Evolutionary conservation across 2,329 filamentous ascomycete genomes (phyloP), one percentile per base, ranked within the genome.

Genomic region (Cercospora citrullina): DNA sequence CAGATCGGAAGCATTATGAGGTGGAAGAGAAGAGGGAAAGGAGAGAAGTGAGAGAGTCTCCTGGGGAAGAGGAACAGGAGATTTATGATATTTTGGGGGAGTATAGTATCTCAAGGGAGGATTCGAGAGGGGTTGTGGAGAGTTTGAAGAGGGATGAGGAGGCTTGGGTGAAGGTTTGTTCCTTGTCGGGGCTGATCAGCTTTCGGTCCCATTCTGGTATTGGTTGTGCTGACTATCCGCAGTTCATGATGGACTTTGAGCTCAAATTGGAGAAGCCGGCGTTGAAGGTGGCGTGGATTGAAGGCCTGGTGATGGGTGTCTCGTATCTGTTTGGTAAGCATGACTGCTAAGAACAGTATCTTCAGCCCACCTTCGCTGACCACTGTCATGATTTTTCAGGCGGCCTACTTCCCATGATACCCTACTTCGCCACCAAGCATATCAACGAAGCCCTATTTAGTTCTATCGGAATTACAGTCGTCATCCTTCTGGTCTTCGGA

Each of bases 231-330:
- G 31, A 58, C 51, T 18, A 21, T 0, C 7, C 5, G n/a, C 26
- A 79, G 75, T 88, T 89, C 79, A 84, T 87, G 81, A 87, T 88
- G 83, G 84, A 87, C 74, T 86, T 89, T 77, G 83, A 85, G 71
- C 80, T 86, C 63, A 80, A 80, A 69, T 80, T 86, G 53, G 80
- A 83, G 68, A 80, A 83, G 65, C 80, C 81, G 3, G 68, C 71
- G 6, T 72, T 80, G 76, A 70, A 79, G 79, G 75, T 80, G 78
- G 86, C 73, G 76, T 84, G 77, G 77, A 78, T 87, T 39, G 81
- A 80, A 58, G 81, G 80, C 1, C 66, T 81, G 14, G 80, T 80
- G 5, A 81, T 81, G 73, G 79, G 76, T 0, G 53, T 78, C 10
- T 74, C 78, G 21, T 81, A 81, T 72, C 77, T 81, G 58, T 62